phyloP scores from a whole-genome alignment of 2,329 filamentous ascomycete species.

The Lachnellula hyalina region DNA sequence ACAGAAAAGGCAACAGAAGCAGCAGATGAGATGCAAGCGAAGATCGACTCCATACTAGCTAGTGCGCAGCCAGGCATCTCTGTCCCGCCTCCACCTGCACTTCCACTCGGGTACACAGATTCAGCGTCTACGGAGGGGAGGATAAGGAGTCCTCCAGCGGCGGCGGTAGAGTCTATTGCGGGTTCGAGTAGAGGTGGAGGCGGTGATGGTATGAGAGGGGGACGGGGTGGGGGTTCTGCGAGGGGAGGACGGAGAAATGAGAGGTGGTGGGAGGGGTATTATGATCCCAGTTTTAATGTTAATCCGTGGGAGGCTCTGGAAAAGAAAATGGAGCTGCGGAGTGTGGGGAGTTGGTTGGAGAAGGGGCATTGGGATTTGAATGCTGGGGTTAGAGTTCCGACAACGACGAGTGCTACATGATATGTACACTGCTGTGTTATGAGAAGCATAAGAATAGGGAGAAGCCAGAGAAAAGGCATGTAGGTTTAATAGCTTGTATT shows the following conservation, averaged over 20 bases:
- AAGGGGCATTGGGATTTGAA: conserved; percentile 3
- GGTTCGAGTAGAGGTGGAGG: conserved; percentile 7
- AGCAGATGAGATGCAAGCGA: conserved; percentile 19
- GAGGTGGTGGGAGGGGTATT: conserved; percentile 62
- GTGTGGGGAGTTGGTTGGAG: conserved; percentile 43
- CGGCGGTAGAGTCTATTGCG: background rate
- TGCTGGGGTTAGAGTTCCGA: background rate
- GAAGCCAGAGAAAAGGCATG: too few relatives aligned
- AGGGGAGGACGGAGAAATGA: conserved; percentile 36
- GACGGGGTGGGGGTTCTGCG: conserved; percentile 8
- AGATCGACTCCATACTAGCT: conserved; percentile 25
- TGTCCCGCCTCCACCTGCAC: conserved; percentile 1
- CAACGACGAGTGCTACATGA: too few relatives aligned
- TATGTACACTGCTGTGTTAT: too few relatives aligned
- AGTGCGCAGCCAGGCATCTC: conserved; percentile 5
- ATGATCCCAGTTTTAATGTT: conserved; percentile 62
- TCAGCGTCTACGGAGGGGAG: background rate
- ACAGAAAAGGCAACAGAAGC: conserved; percentile 29
- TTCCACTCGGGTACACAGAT: background rate
- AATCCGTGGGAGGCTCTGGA: conserved; percentile 67
- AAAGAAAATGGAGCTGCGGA: conserved; percentile 38
- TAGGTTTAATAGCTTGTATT: too few relatives aligned
- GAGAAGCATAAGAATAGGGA: background rate
- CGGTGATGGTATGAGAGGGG: conserved; percentile 10
- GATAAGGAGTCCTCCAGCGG: conserved; percentile 6